phyloP scores from a whole-genome alignment of 352 stramenopile genomes.

The Globisporangium viniferum region DNA sequence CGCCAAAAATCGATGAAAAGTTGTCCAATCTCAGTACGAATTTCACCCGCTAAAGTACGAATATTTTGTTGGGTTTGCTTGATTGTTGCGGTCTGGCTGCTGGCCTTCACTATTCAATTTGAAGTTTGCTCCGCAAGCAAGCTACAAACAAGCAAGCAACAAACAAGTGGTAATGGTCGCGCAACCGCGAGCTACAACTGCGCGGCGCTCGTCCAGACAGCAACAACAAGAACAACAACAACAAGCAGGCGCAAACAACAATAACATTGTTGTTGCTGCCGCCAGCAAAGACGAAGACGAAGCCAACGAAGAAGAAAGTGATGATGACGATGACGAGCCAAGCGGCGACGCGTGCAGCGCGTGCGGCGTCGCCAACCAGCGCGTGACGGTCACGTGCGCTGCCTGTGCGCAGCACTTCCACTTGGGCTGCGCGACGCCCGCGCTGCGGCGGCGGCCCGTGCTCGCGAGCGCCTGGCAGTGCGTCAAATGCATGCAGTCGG shows the following conservation, averaged over 20 bases:
- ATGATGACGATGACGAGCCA: slow-evolving; percentile 14
- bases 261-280: slow-evolving; percentile 4
- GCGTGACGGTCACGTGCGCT: slow-evolving; percentile 45
- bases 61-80: not conserved
- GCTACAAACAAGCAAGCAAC: not conserved
- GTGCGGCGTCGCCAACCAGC: slow-evolving; percentile 35
- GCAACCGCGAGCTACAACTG: not conserved
- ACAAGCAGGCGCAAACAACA: not conserved
- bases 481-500: slow-evolving; percentile 21
- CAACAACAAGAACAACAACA: not conserved
- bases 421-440: slow-evolving; percentile 50
- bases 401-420: slow-evolving; percentile 44
- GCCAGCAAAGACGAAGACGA: not conserved
- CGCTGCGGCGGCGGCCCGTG: slow-evolving; percentile 42
- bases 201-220: slow-evolving; percentile 8
- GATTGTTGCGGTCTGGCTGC: not conserved
- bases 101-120: slow-evolving; percentile 14
- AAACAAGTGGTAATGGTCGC: not conserved
- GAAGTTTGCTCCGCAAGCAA: slow-evolving; percentile 3
- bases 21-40: slow-evolving; percentile 5
- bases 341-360: slow-evolving; percentile 27
- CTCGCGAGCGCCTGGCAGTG: slow-evolving; percentile 43
- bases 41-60: not conserved
- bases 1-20: not conserved
- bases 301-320: slow-evolving; percentile 10